Percentiles rank a stretch among this genome's conserved stretches.
phyloP scores from a whole-genome alignment of 1,139 yeast species.

The Blastobotrys proliferans region DNA sequence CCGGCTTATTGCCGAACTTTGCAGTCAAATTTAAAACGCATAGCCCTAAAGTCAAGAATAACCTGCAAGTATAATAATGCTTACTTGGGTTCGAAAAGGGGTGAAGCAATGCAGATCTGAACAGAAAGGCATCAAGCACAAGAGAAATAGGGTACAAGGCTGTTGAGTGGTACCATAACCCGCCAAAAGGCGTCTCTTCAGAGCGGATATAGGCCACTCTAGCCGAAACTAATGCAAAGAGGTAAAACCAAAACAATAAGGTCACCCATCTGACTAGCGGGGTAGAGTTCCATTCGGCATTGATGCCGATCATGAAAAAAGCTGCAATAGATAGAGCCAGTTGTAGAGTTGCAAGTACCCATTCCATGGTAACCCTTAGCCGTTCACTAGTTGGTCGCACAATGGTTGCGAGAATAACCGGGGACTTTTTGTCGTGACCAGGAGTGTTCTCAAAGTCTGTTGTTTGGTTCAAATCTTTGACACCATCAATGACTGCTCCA shows the following conservation, averaged over 20 bases:
- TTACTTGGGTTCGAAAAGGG: conserved; percentile 36
- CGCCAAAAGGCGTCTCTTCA: conserved; percentile 29
- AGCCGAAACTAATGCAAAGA: conserved; percentile 46
- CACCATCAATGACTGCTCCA: conserved; percentile 16
- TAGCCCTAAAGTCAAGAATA: conserved; percentile 41
- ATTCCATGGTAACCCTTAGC: conserved; percentile 26
- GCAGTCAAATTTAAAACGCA: conserved; percentile 56
- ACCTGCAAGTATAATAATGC: conserved; percentile 33
- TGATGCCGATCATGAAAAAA: conserved; percentile 35
- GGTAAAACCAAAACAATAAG: conserved; percentile 50
- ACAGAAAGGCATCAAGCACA: conserved; percentile 49
- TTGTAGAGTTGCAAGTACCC: conserved; percentile 36
- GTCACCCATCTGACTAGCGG: conserved; percentile 10
- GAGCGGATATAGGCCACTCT: conserved; percentile 48
- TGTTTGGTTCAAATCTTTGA: conserved; percentile 1
- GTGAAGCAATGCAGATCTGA: conserved; percentile 61
- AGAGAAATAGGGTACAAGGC: conserved; percentile 52
- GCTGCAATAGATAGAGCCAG: conserved; percentile 34
- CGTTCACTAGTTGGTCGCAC: conserved; percentile 28
- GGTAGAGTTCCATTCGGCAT: conserved; percentile 12
- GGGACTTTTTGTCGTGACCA: conserved; percentile 13
- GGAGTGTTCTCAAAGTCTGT: neutral
- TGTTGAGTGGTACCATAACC: conserved; percentile 66
- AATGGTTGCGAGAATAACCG: conserved; percentile 26
- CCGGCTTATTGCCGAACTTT: conserved; percentile 49